A percentile compares a stretch with the other conserved stretches of the same genome.
Evolutionary conservation across 2,329 filamentous ascomycete genomes (phyloP).

Genomic region (Monilinia laxa): DNA sequence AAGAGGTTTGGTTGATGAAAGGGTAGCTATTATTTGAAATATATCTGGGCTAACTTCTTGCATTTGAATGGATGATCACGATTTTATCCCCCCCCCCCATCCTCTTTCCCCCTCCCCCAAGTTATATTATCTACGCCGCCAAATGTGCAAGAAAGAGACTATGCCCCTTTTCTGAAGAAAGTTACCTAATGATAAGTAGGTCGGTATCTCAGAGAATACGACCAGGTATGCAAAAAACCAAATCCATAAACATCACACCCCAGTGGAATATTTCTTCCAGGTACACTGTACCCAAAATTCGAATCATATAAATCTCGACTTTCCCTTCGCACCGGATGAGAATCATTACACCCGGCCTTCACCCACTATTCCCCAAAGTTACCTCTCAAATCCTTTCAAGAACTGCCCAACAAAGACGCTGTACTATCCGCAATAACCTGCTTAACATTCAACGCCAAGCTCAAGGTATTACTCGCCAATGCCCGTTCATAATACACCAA

Average conservation of each 20-base stretch:
- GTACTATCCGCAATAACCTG: slow-evolving; percentile 38
- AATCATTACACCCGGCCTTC: neutral
- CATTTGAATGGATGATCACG: too few relatives aligned
- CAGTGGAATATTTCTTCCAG: too few relatives aligned
- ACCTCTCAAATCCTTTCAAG: too few relatives aligned
- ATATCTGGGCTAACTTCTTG: too few relatives aligned
- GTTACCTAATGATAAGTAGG: neutral
- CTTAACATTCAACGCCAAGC: slow-evolving; percentile 47
- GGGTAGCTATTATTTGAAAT: too few relatives aligned
- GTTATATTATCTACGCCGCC: neutral
- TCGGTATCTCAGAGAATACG: neutral
- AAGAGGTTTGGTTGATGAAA: too few relatives aligned
- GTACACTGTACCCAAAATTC: neutral
- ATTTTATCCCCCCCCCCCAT: neutral
- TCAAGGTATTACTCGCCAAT: slow-evolving; percentile 48
- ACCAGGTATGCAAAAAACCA: neutral
- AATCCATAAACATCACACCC: neutral
- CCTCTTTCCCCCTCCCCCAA: neutral
- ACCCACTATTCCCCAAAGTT: too few relatives aligned
- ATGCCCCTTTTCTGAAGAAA: neutral
- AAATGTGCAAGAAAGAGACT: neutral
- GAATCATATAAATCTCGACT: neutral
- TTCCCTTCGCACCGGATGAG: neutral
- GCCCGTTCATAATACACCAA: slow-evolving; percentile 53
- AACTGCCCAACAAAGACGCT: neutral